Conservation (phyloP, 2,329 filamentous ascomycete genomes). For the Aspergillus costaricaensis region DNA sequence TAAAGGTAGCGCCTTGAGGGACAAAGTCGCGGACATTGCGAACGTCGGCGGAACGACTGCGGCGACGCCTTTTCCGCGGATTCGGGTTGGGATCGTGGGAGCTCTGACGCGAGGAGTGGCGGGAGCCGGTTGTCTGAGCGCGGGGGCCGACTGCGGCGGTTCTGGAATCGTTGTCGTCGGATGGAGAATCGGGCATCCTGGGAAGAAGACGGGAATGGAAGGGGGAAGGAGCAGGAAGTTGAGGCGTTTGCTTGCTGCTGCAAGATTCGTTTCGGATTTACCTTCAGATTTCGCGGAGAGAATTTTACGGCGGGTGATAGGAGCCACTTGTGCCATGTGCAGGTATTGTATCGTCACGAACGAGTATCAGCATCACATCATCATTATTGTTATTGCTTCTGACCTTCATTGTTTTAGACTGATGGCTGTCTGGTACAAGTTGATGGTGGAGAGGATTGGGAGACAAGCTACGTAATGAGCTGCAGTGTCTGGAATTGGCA, state of each 20-base stretch:
- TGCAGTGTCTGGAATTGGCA: too few species aligned
- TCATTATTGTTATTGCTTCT: too few species aligned
- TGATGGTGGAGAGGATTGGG: too few species aligned
- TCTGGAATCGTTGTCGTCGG: constrained; percentile 48
- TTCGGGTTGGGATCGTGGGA: constrained; percentile 26
- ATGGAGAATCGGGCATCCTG: constrained; percentile 31
- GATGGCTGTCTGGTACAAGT: too few species aligned
- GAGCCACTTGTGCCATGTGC: constrained; percentile 13
- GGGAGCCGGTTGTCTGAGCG: constrained; percentile 26
- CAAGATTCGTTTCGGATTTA: neutral
- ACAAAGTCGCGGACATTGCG: constrained; percentile 40
- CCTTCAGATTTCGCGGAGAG: neutral
- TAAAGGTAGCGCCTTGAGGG: constrained; percentile 40
- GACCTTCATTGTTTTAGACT: too few species aligned
- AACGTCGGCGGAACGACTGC: constrained; percentile 24
- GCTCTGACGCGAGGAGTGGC: constrained; percentile 20
- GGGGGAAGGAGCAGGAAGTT: neutral
- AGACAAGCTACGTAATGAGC: too few species aligned
- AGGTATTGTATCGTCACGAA: neutral
- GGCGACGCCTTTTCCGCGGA: constrained; percentile 31
- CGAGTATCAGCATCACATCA: too few species aligned
- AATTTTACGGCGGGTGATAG: constrained; percentile 29
- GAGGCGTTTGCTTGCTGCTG: neutral
- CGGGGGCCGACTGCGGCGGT: constrained; percentile 48
- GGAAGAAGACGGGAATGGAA: neutral